Evolutionary conservation across 2,329 filamentous ascomycete species (phyloP).

Genomic region (Bimuria novae-zelandiae): DNA sequence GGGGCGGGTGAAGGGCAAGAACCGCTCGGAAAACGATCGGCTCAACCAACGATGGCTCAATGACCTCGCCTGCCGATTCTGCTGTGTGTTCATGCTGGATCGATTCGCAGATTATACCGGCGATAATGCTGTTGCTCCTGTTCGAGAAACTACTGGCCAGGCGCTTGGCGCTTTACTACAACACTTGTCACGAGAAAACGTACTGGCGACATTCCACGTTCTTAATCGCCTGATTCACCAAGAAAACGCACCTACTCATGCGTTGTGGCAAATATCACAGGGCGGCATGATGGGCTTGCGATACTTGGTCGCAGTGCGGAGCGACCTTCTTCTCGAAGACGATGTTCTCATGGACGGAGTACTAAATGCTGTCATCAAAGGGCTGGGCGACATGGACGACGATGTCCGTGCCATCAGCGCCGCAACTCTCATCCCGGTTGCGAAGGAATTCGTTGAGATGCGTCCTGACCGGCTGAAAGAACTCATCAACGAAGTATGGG

Average conservation of each 20-base stretch:
- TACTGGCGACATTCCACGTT: slow-evolving; percentile 82
- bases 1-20: slow-evolving; percentile 74
- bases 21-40: slow-evolving; percentile 72
- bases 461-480: slow-evolving; percentile 76
- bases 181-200: slow-evolving; percentile 77
- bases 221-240: slow-evolving; percentile 93
- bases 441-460: slow-evolving; percentile 88
- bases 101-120: slow-evolving; percentile 97
- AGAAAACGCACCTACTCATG: slow-evolving; percentile 68
- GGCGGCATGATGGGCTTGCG: slow-evolving; percentile 96
- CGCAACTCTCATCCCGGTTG: slow-evolving; percentile 95
- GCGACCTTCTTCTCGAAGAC: slow-evolving; percentile 85
- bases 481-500: slow-evolving; percentile 95
- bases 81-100: slow-evolving; percentile 96
- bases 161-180: slow-evolving; percentile 87
- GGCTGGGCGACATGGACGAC: slow-evolving; percentile 86
- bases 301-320: slow-evolving; percentile 93
- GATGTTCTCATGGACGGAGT: slow-evolving; percentile 89
- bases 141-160: slow-evolving; percentile 93
- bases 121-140: slow-evolving; percentile 94
- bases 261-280: slow-evolving; percentile 93
- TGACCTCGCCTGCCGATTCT: slow-evolving; percentile 90
- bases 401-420: slow-evolving; percentile 97
- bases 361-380: slow-evolving; percentile 90
- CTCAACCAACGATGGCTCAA: slow-evolving; percentile 88